Base-by-base conservation (phyloP, 352 stramenopile genomes). In the Saprolegnia parasitica region DNA sequence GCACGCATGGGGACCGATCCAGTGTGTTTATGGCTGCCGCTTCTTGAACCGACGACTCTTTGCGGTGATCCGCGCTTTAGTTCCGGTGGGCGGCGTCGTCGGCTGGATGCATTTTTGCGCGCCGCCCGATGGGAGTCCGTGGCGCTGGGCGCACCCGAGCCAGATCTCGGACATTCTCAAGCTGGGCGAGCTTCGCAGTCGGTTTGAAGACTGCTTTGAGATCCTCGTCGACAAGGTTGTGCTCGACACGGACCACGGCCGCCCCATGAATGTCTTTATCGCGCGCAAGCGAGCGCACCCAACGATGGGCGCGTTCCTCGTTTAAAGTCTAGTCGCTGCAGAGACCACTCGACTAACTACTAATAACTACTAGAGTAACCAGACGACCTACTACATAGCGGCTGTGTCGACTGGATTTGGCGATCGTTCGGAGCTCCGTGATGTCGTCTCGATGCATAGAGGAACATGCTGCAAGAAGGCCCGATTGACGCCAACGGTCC, bases 251-350 rank as follows among this genome's bases (percentile, higher is more conserved):
- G 58, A 67, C 42, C 58, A 67, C 26, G 58, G 58, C 40, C 40
- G 58, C 13, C 58, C 58, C 18, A 21, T 67, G 35, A 67, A 67
- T 32, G 35, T 42, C 5, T 67, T 67, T 23, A 67, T 67, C 29
- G 58, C 58, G 4, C n/a, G 37, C 9, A 49, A 50, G 16, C 56
- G 56, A 2, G 5, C 5, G 29, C 29, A n/a, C n/a, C n/a, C n/a
- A n/a, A n/a, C n/a, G n/a, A n/a, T n/a, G n/a, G n/a, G n/a, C n/a
- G n/a, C n/a, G n/a, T n/a, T n/a, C n/a, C n/a, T n/a, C n/a, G n/a
- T n/a, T n/a, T n/a, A n/a, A n/a, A n/a, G n/a, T n/a, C n/a, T n/a
- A n/a, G n/a, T n/a, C n/a, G n/a, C n/a, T n/a, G n/a, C n/a, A n/a
- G n/a, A n/a, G n/a, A n/a, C n/a, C n/a, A n/a, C n/a, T n/a, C n/a